Base-by-base conservation (phyloP, 2,329 filamentous ascomycete species). In the Shiraia bambusicola region DNA sequence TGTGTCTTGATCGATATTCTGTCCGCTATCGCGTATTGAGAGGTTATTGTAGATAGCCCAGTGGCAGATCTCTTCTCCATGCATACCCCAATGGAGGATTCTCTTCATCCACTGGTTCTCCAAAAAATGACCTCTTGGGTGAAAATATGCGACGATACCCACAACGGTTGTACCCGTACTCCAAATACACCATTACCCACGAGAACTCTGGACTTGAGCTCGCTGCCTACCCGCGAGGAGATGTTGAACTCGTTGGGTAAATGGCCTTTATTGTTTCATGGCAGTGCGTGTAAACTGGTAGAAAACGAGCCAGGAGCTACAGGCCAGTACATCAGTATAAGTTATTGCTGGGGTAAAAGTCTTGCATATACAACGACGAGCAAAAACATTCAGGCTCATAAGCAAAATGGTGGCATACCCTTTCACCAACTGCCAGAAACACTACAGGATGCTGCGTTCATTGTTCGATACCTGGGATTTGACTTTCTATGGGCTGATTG, bases 281-380 rank as follows among this genome's bases (percentile, higher is more conserved):
- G 16, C 12, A 12, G 15, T 9, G 12, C 15, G 2, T 34, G 31
- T 12, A 46, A 15, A 17, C 31, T 46, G 14, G 27, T 37, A 6
- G 29, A 46, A 15, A 42, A 12, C 7, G n/a, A 9, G 1, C 17
- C 12, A 3, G 40, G 25, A n/a, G 31, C 14, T 17, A 17, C n/a
- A 8, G 44, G 35, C 8, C 24, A 26, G 11, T 47, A 43, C 24
- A 28, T 42, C 2, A 28, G 35, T 4, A 19, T 47, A 5, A 43
- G 40, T 25, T 47, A 43, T 22, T 47, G 44, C 16, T 47, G 44
- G 44, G 40, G 44, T 9, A 44, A 26, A 14, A 28, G 28, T 10
- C 19, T 43, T 11, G 31, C 44, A 9, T 40, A 40, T 7, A 47
- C 25, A 6, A 47, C 44, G 12, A 47, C 40, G 3, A 39, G 12